Conservation (phyloP, 306 rosid genomes). For the Vigna nakashimae region DNA sequence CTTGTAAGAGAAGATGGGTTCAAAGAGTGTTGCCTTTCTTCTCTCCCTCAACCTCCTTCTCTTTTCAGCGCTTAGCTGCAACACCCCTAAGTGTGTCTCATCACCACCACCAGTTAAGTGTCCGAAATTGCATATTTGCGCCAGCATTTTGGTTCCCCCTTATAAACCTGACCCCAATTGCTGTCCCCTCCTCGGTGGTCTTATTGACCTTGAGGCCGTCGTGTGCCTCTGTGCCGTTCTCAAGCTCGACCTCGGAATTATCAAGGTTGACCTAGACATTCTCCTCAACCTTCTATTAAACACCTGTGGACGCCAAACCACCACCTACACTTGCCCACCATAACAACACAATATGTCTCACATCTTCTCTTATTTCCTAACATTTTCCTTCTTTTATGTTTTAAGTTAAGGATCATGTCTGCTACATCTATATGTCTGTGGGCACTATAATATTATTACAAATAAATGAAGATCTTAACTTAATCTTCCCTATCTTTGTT, state of each 20-base stretch:
- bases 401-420: neutral
- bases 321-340: neutral
- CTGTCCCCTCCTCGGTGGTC: neutral
- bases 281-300: neutral
- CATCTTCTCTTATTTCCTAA: neutral
- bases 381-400: neutral
- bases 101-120: neutral
- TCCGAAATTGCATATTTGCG: neutral
- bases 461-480: neutral
- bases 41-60: neutral
- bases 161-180: neutral
- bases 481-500: too few relatives aligned
- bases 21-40: too few relatives aligned
- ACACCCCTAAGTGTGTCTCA: too few relatives aligned
- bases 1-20: neutral
- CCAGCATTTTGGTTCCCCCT: too few relatives aligned
- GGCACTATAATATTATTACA: neutral
- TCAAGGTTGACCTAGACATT: neutral
- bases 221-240: neutral
- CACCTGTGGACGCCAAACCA: rapidly evolving
- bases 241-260: too few relatives aligned
- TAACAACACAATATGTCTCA: neutral
- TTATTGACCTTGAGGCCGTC: neutral
- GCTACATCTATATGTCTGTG: neutral
- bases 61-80: neutral